Evolutionary conservation across 441 rosid species (phyloP), one percentile per base, ranked within the genome.

Genomic region (Mallotus repandus): DNA sequence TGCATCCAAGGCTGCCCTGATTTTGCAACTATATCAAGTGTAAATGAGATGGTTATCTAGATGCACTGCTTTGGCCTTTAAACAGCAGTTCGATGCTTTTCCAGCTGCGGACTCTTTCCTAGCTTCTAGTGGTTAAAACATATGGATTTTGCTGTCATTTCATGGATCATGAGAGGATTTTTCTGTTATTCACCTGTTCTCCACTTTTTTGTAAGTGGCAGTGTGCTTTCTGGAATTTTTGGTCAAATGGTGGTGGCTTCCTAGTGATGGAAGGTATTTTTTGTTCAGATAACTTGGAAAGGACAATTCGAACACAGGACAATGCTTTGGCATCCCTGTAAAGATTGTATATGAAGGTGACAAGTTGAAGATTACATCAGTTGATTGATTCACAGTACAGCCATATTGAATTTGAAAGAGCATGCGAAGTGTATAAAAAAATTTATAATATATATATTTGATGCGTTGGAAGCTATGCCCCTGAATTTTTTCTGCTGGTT

Each of bases 61-160:
- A 48, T 14, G 35, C 68, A 62, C 18, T 41, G 13, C 53, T 9
- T 22, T 73, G 21, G 56, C 56, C 49, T 54, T 21, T 71, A 25
- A 45, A 54, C 38, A 64, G 18, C 48, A 53, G 63, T 64, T 64
- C 25, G 22, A 46, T 13, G 56, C 46, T 25, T 54, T 55, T 46
- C 19, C 55, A n/a, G n/a, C 45, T 64, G 21, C 76, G 29, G 52
- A 72, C 29, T 61, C 22, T 54, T 21, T 25, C 35, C 50, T 8
- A 72, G 19, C 53, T 69, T 50, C 64, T 41, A 56, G 53, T 14
- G 2, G 55, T 15, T 63, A 50, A 21, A 43, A 21, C 25, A 41
- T 25, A 71, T 22, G 9, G 56, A 54, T 52, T 53, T 63, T 72
- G 18, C 52, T 63, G 38, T 50, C 55, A 63, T 52, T 61, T 54